Conservation (phyloP, 306 rosid species). For the Cucurbita ficifolia region DNA sequence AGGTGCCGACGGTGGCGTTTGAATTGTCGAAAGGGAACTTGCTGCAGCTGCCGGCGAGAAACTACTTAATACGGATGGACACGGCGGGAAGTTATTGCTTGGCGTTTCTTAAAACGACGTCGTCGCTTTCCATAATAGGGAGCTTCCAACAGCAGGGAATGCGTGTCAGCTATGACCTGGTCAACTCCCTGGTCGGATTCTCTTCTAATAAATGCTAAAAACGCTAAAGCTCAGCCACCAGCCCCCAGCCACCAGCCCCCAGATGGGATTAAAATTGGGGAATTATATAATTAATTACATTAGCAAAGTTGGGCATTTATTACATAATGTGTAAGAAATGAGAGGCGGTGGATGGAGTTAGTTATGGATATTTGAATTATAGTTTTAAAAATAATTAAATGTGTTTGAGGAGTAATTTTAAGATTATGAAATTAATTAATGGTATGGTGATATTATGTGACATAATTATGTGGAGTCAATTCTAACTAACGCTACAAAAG, state of each 20-base stretch:
- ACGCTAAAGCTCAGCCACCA: not conserved
- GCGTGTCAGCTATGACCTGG: not conserved
- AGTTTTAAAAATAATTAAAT: too few species aligned
- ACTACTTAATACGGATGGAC: not conserved
- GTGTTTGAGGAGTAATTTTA: too few species aligned
- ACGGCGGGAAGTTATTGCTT: not conserved
- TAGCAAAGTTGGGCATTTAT: too few species aligned
- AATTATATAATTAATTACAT: not conserved
- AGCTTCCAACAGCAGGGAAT: constrained; percentile 5
- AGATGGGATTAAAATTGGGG: not conserved
- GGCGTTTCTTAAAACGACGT: not conserved
- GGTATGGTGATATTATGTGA: too few species aligned
- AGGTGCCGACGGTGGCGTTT: constrained; percentile 24
- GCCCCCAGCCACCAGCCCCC: not conserved
- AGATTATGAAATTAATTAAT: too few species aligned
- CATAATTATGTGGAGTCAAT: too few species aligned
- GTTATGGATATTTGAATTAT: too few species aligned
- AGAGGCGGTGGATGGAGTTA: too few species aligned
- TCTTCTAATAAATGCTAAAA: not conserved
- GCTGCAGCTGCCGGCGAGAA: not conserved
- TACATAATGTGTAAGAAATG: too few species aligned
- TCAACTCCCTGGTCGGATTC: not conserved
- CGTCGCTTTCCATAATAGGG: constrained; percentile 3
- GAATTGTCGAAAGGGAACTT: not conserved
- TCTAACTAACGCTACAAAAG: too few species aligned